A percentile compares a stretch with the other conserved stretches of the same genome.
These are phyloP conservation scores for Saitozyma sp. DNA, from an alignment of 768 basidiomycete genomes.

Conservation along the genomic window DNA sequence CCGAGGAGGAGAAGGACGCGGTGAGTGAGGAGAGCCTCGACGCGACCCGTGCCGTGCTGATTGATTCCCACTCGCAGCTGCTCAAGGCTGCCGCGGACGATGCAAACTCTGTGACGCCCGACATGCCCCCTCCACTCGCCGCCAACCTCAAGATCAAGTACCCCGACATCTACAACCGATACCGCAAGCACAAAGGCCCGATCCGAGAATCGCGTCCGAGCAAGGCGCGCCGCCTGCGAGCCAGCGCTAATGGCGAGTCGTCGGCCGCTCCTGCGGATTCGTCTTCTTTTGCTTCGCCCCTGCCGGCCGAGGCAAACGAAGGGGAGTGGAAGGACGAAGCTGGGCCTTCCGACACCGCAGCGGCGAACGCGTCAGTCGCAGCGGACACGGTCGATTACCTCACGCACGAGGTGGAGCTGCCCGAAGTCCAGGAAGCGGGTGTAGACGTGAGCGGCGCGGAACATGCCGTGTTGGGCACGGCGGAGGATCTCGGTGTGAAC, in stretches of 20 bases:
- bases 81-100: constrained; percentile 19
- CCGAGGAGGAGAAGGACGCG: constrained; percentile 35
- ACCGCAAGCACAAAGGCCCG: constrained; percentile 40
- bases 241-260: not conserved
- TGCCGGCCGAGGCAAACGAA: not conserved
- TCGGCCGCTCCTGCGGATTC: not conserved
- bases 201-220: constrained; percentile 12
- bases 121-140: constrained; percentile 37
- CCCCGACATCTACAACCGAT: constrained; percentile 47
- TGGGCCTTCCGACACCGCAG: not conserved
- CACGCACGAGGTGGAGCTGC: not conserved
- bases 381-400: not conserved
- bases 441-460: not conserved
- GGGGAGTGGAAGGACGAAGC: not conserved
- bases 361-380: not conserved
- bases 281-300: too few relatives aligned
- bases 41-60: constrained; percentile 4
- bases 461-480: not conserved
- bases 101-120: constrained; percentile 16
- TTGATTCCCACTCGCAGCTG: constrained; percentile 3
- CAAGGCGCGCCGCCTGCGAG: not conserved
- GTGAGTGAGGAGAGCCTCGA: constrained; percentile 11
- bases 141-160: constrained; percentile 40
- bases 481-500: not conserved
- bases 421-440: not conserved